Percentiles rank a stretch among this genome's conserved stretches.
Evolutionary conservation across 1,284 basidiomycete genomes (phyloP).

Genomic region (Ganoderma leucocontextum): DNA sequence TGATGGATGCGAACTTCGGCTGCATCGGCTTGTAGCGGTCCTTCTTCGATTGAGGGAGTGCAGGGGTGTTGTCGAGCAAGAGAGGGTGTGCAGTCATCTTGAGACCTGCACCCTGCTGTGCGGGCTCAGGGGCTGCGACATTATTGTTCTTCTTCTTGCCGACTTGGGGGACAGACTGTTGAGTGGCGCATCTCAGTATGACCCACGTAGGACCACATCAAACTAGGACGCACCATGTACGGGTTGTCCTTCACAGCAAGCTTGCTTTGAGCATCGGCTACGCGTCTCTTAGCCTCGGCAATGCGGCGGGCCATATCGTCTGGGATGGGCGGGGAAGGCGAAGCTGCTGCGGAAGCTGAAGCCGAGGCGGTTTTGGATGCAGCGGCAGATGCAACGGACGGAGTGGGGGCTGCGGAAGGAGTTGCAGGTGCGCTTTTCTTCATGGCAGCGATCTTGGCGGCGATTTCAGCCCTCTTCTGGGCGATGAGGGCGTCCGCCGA

Average conservation of each 20-base stretch:
- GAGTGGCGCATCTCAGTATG: slow-evolving; percentile 10
- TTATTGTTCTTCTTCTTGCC: slow-evolving; percentile 54
- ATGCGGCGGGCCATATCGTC: slow-evolving; percentile 76
- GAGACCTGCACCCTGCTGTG: slow-evolving; percentile 82
- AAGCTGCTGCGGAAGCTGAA: slow-evolving; percentile 42
- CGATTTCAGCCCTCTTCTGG: slow-evolving; percentile 84
- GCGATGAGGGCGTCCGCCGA: slow-evolving; percentile 72
- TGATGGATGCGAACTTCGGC: slow-evolving; percentile 95
- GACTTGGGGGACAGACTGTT: slow-evolving; percentile 58
- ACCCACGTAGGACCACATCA: background rate
- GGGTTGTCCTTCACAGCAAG: slow-evolving; percentile 81
- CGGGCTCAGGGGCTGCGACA: slow-evolving; percentile 53
- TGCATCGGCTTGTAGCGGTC: slow-evolving; percentile 96
- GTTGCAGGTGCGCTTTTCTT: slow-evolving; percentile 53
- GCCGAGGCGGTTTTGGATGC: slow-evolving; percentile 40
- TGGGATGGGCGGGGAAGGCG: slow-evolving; percentile 53
- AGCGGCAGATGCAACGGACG: slow-evolving; percentile 42
- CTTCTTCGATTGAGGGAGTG: slow-evolving; percentile 78
- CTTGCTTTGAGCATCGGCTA: slow-evolving; percentile 81
- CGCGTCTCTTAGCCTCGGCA: slow-evolving; percentile 81
- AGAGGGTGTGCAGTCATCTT: slow-evolving; percentile 92
- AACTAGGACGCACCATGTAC: slow-evolving; percentile 70
- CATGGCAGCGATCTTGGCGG: slow-evolving; percentile 85
- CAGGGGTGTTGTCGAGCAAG: slow-evolving; percentile 69
- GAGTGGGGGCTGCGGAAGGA: slow-evolving; percentile 35